These are phyloP conservation scores for Vinca minor DNA, from an alignment of 257 asterid genomes.

Conservation along the genomic window DNA sequence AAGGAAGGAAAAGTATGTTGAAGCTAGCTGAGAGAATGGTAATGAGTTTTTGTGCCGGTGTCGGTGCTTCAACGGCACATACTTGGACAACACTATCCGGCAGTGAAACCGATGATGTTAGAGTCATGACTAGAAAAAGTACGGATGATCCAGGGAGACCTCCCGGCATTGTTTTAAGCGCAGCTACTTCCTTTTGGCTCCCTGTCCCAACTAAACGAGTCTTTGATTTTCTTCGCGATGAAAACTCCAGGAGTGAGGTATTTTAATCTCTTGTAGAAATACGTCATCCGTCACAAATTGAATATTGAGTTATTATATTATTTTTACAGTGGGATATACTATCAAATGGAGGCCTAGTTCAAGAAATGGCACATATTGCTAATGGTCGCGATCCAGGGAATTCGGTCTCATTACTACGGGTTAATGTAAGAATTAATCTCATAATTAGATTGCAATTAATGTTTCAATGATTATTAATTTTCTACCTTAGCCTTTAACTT, in stretches of 20 bases:
- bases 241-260: conserved; percentile 37
- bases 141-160: conserved; percentile 38
- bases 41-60: conserved; percentile 35
- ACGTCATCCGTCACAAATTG: too few species aligned
- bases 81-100: conserved; percentile 36
- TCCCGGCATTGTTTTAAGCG: conserved; percentile 34
- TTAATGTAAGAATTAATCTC: conserved; percentile 58
- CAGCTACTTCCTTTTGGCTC: conserved; percentile 35
- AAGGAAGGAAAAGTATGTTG: conserved; percentile 33
- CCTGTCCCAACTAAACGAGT: conserved; percentile 29
- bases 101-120: conserved; percentile 30
- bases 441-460: too few species aligned
- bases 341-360: conserved; percentile 87
- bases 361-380: conserved; percentile 94
- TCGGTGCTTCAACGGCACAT: conserved; percentile 37
- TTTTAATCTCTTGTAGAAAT: too few species aligned
- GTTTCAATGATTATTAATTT: too few species aligned
- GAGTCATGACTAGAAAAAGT: conserved; percentile 36
- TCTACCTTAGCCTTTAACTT: too few species aligned
- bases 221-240: conserved; percentile 33
- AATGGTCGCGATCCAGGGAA: conserved; percentile 89
- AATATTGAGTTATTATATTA: too few species aligned
- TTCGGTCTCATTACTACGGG: conserved; percentile 74
- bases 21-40: conserved; percentile 39
- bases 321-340: conserved; percentile 91